Conservation (phyloP, 2,329 filamentous ascomycete genomes). For the Chalara sp. region DNA sequence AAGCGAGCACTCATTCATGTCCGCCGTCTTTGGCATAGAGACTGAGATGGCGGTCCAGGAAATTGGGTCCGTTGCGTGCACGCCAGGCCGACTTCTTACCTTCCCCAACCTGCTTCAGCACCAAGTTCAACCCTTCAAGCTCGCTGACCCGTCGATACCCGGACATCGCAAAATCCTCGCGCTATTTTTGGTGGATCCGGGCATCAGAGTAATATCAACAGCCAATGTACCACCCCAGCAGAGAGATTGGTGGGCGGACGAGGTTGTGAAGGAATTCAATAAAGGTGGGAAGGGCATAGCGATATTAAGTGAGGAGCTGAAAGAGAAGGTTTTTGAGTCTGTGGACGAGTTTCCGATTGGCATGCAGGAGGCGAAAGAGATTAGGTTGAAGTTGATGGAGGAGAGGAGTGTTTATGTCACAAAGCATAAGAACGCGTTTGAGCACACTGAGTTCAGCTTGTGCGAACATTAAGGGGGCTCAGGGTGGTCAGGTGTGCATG, state of each 20-base stretch:
- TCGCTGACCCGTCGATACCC: conserved; percentile 41
- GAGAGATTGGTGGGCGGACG: conserved; percentile 35
- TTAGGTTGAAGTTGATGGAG: conserved; percentile 32
- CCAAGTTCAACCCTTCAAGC: conserved; percentile 40
- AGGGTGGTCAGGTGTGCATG: not conserved
- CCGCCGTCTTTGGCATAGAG: conserved; percentile 11
- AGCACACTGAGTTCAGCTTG: not conserved
- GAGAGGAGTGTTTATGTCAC: conserved; percentile 25
- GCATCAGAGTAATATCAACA: conserved; percentile 41
- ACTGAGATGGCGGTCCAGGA: conserved; percentile 26
- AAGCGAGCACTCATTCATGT: conserved; percentile 11
- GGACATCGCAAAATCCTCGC: conserved; percentile 51
- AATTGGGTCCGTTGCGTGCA: conserved; percentile 31
- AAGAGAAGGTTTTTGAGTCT: conserved; percentile 10
- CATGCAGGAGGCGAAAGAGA: conserved; percentile 31
- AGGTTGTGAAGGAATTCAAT: conserved; percentile 8
- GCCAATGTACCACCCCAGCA: conserved; percentile 45
- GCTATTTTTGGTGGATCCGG: conserved; percentile 53
- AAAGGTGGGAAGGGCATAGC: conserved; percentile 12
- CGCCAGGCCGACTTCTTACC: conserved; percentile 33
- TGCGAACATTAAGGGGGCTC: not conserved
- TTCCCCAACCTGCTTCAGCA: conserved; percentile 38
- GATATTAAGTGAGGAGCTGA: conserved; percentile 14
- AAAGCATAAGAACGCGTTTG: not conserved
- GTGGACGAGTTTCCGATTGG: conserved; percentile 21